Evolutionary conservation across 2,329 filamentous ascomycete species (phyloP).

Genomic region (Pestalotiopsis sp.): DNA sequence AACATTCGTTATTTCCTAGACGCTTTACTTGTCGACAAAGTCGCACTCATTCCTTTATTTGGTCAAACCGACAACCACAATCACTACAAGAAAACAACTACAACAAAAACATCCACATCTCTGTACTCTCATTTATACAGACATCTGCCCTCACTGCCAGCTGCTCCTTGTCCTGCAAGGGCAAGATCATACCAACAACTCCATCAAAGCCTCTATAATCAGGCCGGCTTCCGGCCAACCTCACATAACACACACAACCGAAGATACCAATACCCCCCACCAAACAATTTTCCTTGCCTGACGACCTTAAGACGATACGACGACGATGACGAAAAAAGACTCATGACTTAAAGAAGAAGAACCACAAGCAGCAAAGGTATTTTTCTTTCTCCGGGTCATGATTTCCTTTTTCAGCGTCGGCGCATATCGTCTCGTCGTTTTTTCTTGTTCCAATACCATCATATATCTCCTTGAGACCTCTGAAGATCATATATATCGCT

Average conservation of each 20-base stretch:
- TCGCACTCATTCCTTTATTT: background rate
- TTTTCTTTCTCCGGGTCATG: background rate
- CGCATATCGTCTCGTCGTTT: background rate
- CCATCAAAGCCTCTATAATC: background rate
- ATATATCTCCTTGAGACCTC: background rate
- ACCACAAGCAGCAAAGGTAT: background rate
- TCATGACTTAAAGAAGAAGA: background rate
- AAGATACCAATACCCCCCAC: no score
- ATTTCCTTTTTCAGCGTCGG: background rate
- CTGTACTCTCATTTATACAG: background rate
- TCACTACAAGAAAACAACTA: background rate
- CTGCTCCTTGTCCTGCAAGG: no score
- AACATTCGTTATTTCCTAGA: slow-evolving; percentile 9
- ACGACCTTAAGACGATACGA: no score
- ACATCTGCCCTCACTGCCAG: no score
- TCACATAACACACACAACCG: no score
- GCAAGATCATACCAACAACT: background rate
- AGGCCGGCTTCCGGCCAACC: no score
- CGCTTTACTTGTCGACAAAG: background rate
- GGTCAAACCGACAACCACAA: background rate
- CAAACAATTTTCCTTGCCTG: no score
- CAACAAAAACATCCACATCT: background rate
- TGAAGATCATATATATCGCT: background rate
- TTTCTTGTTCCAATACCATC: background rate
- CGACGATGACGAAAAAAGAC: no score